Conservation (phyloP, 2,329 filamentous ascomycete species). For the Phymatotrichopsis omnivora region DNA sequence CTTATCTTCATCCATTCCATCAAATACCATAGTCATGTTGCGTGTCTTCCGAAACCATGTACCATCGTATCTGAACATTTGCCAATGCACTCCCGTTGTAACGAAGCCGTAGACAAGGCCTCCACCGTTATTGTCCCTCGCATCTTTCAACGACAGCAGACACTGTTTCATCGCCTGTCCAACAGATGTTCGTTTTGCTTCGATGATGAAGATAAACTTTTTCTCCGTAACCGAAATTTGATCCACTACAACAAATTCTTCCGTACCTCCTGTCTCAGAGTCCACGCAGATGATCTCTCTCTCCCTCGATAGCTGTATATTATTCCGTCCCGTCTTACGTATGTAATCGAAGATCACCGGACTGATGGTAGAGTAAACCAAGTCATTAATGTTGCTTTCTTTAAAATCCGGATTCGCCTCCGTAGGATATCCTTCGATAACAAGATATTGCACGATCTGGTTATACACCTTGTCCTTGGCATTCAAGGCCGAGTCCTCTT, state of each 20-base stretch:
- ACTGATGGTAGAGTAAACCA: too few species aligned
- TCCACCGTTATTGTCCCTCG: background rate
- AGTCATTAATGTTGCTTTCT: too few species aligned
- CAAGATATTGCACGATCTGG: background rate
- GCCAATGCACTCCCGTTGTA: constrained; percentile 3
- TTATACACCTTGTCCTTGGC: too few species aligned
- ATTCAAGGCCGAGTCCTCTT: background rate
- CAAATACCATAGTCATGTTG: too few species aligned
- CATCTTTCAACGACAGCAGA: too few species aligned
- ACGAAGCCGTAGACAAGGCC: constrained; percentile 6
- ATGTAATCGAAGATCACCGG: background rate
- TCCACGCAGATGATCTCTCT: constrained; percentile 2
- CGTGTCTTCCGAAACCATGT: too few species aligned
- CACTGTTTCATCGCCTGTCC: too few species aligned
- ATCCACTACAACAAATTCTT: constrained; percentile 6
- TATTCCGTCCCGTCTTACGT: background rate
- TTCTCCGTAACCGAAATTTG: background rate
- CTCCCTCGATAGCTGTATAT: constrained; percentile 1
- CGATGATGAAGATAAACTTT: too few species aligned
- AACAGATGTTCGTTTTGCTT: constrained; percentile 5
- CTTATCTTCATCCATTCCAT: too few species aligned
- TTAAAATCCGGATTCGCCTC: too few species aligned
- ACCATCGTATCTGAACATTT: too few species aligned
- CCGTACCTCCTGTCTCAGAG: background rate
- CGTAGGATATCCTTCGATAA: constrained; percentile 3